Evolutionary conservation across 805 yeast genomes (phyloP).

Genomic region (Schwanniomyces sp.): DNA sequence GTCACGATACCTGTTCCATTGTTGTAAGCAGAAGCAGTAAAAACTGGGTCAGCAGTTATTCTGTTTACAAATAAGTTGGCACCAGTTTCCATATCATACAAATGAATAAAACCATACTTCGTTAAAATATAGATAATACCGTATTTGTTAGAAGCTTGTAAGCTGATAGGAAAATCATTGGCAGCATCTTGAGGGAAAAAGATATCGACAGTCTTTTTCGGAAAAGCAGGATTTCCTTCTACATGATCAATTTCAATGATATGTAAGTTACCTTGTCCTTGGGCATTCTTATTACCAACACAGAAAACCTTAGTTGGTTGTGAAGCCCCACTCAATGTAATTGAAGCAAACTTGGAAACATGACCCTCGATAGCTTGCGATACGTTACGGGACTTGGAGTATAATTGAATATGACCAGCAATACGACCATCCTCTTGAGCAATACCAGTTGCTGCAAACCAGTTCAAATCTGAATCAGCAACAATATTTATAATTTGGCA

Average conservation of each 20-base stretch:
- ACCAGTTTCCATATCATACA: slow-evolving; percentile 92
- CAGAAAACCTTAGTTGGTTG: slow-evolving; percentile 83
- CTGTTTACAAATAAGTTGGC: slow-evolving; percentile 91
- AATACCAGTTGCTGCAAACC: slow-evolving; percentile 96
- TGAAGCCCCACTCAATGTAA: slow-evolving; percentile 71
- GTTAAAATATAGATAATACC: slow-evolving; percentile 90
- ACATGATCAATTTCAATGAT: slow-evolving; percentile 96
- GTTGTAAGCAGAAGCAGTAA: slow-evolving; percentile 78
- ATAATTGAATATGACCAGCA: slow-evolving; percentile 95
- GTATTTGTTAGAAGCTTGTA: slow-evolving; percentile 79
- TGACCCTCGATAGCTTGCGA: slow-evolving; percentile 98
- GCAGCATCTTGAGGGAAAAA: slow-evolving; percentile 97
- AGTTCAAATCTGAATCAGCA: slow-evolving; percentile 73
- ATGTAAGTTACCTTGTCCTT: slow-evolving; percentile 72
- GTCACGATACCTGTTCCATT: slow-evolving; percentile 83
- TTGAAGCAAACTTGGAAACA: slow-evolving; percentile 83
- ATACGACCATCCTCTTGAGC: slow-evolving; percentile 91
- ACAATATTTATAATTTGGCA: slow-evolving; percentile 90
- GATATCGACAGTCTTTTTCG: slow-evolving; percentile 87
- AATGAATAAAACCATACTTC: slow-evolving; percentile 93
- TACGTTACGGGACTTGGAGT: slow-evolving; percentile 81
- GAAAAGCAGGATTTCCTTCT: slow-evolving; percentile 77
- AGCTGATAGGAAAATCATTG: slow-evolving; percentile 93
- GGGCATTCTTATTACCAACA: slow-evolving; percentile 85
- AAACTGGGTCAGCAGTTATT: slow-evolving; percentile 93